Conservation (phyloP, 495 filamentous ascomycete genomes). For the Aspergillus carlsbadensis region DNA sequence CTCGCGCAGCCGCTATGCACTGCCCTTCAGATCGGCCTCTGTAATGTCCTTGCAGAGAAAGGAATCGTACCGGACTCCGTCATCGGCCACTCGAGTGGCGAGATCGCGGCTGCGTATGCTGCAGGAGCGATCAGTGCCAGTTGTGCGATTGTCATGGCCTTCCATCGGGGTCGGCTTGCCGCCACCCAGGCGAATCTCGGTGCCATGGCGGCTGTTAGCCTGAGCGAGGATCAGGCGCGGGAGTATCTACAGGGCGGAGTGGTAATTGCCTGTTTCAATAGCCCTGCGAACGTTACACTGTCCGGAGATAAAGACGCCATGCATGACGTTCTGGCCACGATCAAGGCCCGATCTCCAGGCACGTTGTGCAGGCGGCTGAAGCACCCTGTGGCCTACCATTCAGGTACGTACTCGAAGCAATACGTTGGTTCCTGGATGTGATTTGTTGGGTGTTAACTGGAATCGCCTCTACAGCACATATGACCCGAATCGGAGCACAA, state of each 20-base stretch:
- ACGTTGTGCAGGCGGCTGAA: conserved; percentile 27
- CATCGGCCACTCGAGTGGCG: conserved; percentile 21
- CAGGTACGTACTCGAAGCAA: too few relatives aligned
- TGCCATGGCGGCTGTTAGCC: conserved; percentile 39
- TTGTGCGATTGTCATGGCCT: conserved; percentile 1
- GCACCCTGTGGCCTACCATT: conserved; percentile 46
- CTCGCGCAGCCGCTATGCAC: conserved; percentile 31
- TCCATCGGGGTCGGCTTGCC: conserved; percentile 15
- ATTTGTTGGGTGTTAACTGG: too few relatives aligned
- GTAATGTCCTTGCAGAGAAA: conserved; percentile 10
- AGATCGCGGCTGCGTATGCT: conserved; percentile 23
- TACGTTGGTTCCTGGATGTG: too few relatives aligned
- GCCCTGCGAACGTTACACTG: conserved; percentile 23
- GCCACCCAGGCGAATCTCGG: neutral
- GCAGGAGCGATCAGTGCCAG: conserved; percentile 9
- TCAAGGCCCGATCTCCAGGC: conserved; percentile 22
- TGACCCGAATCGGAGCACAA: too few relatives aligned
- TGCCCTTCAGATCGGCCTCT: conserved; percentile 28
- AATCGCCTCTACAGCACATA: too few relatives aligned
- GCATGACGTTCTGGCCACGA: conserved; percentile 22
- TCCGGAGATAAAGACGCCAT: conserved; percentile 35
- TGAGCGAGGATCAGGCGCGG: conserved; percentile 21
- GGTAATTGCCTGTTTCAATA: conserved; percentile 22
- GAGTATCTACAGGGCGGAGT: conserved; percentile 11
- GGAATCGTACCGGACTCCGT: conserved; percentile 8